phyloP scores from a whole-genome alignment of 768 basidiomycete species.

The Paxillus rubicundulus region DNA sequence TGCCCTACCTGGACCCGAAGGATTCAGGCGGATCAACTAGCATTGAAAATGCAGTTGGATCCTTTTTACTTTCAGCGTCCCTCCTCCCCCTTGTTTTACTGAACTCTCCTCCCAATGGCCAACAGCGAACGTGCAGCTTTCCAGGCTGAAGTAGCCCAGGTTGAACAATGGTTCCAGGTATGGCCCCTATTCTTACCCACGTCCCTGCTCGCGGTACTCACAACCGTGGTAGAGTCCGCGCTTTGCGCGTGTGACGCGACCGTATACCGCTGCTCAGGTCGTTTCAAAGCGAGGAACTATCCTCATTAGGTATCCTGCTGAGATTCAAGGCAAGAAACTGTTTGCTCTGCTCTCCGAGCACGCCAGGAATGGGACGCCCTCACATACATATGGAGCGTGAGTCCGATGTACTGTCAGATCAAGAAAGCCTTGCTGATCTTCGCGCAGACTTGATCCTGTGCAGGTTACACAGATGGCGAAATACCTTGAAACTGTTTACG shows the following conservation, averaged over 20 bases:
- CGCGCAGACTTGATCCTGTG: slow-evolving; percentile 89
- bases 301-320: slow-evolving; percentile 81
- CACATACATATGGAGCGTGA: slow-evolving; percentile 98
- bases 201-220: not conserved
- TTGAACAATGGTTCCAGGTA: slow-evolving; percentile 95
- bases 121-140: slow-evolving; percentile 63
- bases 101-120: slow-evolving; percentile 44
- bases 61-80: not conserved
- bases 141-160: slow-evolving; percentile 75
- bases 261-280: slow-evolving; percentile 91
- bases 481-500: slow-evolving; percentile 97
- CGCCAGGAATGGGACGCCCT: slow-evolving; percentile 72
- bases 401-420: slow-evolving; percentile 36
- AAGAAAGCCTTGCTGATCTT: slow-evolving; percentile 1
- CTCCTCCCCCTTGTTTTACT: slow-evolving; percentile 25
- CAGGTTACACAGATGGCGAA: slow-evolving; percentile 99
- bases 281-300: slow-evolving; percentile 92
- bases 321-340: slow-evolving; percentile 83
- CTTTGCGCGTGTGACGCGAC: slow-evolving; percentile 82
- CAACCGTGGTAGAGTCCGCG: slow-evolving; percentile 65
- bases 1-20: slow-evolving; percentile 7
- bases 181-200: slow-evolving; percentile 20
- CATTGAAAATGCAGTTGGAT: slow-evolving; percentile 3
- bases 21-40: slow-evolving; percentile 9
- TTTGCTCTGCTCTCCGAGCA: slow-evolving; percentile 74